These are phyloP conservation scores for Sclerotinia minor DNA, from an alignment of 2,329 filamentous ascomycete species.

Conservation along the genomic window DNA sequence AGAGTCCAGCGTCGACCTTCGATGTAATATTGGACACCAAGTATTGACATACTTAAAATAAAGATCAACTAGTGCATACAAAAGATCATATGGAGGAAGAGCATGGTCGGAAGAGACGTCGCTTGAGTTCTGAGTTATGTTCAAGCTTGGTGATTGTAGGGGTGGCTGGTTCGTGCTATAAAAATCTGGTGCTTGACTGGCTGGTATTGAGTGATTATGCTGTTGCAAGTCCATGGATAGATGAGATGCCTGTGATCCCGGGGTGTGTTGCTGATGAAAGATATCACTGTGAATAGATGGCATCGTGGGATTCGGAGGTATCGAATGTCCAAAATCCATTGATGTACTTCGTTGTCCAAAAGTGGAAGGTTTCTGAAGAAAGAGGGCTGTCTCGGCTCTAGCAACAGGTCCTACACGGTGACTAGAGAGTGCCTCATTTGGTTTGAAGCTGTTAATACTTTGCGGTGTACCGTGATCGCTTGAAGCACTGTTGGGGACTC, in stretches of 20 bases:
- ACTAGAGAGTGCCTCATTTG: constrained; percentile 46
- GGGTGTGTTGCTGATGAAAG: constrained; percentile 45
- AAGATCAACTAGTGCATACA: constrained; percentile 71
- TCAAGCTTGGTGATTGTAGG: constrained; percentile 59
- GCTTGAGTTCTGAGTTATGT: constrained; percentile 50
- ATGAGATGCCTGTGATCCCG: constrained; percentile 16
- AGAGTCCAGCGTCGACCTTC: constrained; percentile 75
- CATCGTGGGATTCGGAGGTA: constrained; percentile 49
- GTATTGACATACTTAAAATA: constrained; percentile 81
- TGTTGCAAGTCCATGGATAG: constrained; percentile 39
- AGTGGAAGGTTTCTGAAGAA: constrained; percentile 59
- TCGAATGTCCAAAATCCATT: constrained; percentile 49
- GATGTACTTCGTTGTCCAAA: constrained; percentile 50
- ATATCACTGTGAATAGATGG: constrained; percentile 49
- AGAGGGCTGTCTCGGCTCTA: constrained; percentile 60
- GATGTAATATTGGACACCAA: constrained; percentile 88
- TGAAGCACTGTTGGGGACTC: constrained; percentile 46
- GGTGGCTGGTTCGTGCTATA: constrained; percentile 42
- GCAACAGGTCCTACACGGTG: constrained; percentile 43
- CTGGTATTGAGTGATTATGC: constrained; percentile 32
- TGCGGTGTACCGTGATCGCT: constrained; percentile 59
- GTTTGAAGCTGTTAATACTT: constrained; percentile 51
- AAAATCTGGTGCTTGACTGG: constrained; percentile 40
- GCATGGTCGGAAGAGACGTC: constrained; percentile 60
- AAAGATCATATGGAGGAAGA: constrained; percentile 71